Evolutionary conservation across 2,329 filamentous ascomycete genomes (phyloP), one percentile per base, ranked within the genome.

Genomic region (Clarireedia hainanense): DNA sequence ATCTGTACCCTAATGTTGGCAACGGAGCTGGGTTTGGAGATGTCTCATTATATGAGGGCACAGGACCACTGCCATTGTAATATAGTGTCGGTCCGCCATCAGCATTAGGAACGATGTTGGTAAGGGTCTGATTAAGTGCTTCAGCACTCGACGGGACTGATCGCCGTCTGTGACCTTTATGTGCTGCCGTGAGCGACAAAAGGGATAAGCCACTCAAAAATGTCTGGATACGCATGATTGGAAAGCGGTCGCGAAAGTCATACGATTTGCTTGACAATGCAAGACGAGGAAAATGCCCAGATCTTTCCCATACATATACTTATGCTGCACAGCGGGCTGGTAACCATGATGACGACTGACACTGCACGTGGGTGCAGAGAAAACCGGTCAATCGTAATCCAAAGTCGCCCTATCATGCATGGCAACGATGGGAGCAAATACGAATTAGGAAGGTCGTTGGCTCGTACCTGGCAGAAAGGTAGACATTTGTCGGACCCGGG

Each of bases 81-180:
- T 53, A 52, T 12, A 57, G 49, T 9, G 14, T 48, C 34, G 55
- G 55, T 14, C 55, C 50, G 26, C 55, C 55, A 36, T 27, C n/a
- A 52, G 49, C 55, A 36, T 57, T 57, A 2, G 50, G 34, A 23
- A 57, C 42, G 12, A 43, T 48, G 34, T 57, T 57, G 17, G 55
- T 57, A 17, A 48, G 17, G 6, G 50, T 53, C 40, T 36, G 34
- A 20, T 57, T 53, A 14, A 57, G 52, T 26, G 55, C 50, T 53
- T 57, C 20, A 53, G 50, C 23, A 20, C 42, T 48, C 20, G 49
- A 57, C 12, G 43, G 50, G 9, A 57, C 12, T 12, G 55, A 57
- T 34, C 49, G 50, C n/a, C 45, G 23, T 10, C 27, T 53, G 12
- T 57, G 55, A 15, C 55, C 34, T 30, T 51, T 48, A 12, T 57